These are phyloP conservation scores for Penicillium brasilianum DNA, from an alignment of 2,329 filamentous ascomycete genomes.

Conservation along the genomic window DNA sequence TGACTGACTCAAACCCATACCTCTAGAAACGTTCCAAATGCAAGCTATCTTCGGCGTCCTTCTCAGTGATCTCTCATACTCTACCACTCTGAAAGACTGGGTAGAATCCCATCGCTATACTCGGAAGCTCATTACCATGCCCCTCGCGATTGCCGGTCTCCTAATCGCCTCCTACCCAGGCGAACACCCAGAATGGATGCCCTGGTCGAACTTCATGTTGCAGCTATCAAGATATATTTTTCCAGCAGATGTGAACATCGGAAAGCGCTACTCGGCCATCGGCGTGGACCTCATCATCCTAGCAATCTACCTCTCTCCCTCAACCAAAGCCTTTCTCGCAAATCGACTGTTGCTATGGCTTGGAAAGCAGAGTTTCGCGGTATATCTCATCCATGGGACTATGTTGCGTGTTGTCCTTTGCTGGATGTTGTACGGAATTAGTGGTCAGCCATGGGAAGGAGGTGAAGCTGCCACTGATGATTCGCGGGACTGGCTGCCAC, in stretches of 20 bases:
- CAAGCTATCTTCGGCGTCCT: slow-evolving; percentile 59
- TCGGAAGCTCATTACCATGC: slow-evolving; percentile 45
- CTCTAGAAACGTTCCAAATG: slow-evolving; percentile 58
- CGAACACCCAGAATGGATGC: slow-evolving; percentile 55
- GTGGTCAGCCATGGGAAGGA: slow-evolving; percentile 50
- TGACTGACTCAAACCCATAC: background rate
- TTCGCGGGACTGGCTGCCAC: slow-evolving; percentile 43
- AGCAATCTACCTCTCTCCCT: slow-evolving; percentile 58
- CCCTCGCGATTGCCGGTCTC: slow-evolving; percentile 52
- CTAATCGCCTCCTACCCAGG: slow-evolving; percentile 57
- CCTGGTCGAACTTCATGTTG: slow-evolving; percentile 55
- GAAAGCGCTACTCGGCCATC: slow-evolving; percentile 54
- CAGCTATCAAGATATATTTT: slow-evolving; percentile 52
- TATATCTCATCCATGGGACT: slow-evolving; percentile 61
- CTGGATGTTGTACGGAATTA: slow-evolving; percentile 60
- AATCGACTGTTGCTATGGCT: slow-evolving; percentile 59
- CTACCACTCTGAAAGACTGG: slow-evolving; percentile 53
- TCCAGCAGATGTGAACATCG: slow-evolving; percentile 51
- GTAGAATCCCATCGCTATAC: slow-evolving; percentile 48
- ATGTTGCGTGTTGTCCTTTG: slow-evolving; percentile 57
- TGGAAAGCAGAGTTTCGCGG: slow-evolving; percentile 61
- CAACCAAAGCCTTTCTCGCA: slow-evolving; percentile 55
- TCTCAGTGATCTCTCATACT: slow-evolving; percentile 57
- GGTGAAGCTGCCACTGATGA: slow-evolving; percentile 26
- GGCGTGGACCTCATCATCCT: slow-evolving; percentile 56